Evolutionary conservation across 2,329 filamentous ascomycete genomes (phyloP), one percentile per base, ranked within the genome.

Genomic region (Dactylellina leptospora): DNA sequence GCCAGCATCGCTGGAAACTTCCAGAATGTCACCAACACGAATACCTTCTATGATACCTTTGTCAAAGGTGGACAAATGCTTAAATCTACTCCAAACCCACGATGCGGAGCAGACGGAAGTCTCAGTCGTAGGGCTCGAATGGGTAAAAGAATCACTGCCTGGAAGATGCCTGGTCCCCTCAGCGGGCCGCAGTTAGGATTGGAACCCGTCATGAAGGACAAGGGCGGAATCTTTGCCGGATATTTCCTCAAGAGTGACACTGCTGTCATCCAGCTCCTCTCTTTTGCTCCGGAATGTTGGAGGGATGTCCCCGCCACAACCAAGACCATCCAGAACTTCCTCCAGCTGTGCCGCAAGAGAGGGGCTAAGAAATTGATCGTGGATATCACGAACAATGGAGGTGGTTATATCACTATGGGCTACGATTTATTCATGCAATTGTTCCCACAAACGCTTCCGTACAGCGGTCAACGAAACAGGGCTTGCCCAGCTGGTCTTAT

Each of bases 301-400:
- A 55, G 45, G 4, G 69, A 68, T 40, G 55, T 73, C 42, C 60
- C 61, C 4, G 54, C 33, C 18, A 73, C 69, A 1, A 73, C 68
- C 16, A 51, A 16, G 18, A 33, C 55, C 6, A 73, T 73, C 45
- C 30, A 40, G 10, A 68, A 44, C 11, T 73, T 73, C 48, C 55
- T 73, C 4, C 36, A 73, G 4, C 23, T 61, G 13, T 77, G 76
- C 33, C 81, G 81, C 62, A 80, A 81, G 8, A 82, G 81, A 0
- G 84, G 83, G 63, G 87, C 86, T 79, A 86, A 82, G 47, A 86
- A 85, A 77, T 82, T 88, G 0, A 83, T 88, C 9, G 80, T 89
- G 27, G 86, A 88, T 74, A 78, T 88, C 4, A 82, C 82, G 2
- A 82, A 82, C 48, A 88, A 88, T 74, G 84, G 82, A 1, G 87